Percentiles rank a stretch among this genome's conserved stretches.
phyloP scores from a whole-genome alignment of 2,329 filamentous ascomycete species.

The Colletotrichum sp. region DNA sequence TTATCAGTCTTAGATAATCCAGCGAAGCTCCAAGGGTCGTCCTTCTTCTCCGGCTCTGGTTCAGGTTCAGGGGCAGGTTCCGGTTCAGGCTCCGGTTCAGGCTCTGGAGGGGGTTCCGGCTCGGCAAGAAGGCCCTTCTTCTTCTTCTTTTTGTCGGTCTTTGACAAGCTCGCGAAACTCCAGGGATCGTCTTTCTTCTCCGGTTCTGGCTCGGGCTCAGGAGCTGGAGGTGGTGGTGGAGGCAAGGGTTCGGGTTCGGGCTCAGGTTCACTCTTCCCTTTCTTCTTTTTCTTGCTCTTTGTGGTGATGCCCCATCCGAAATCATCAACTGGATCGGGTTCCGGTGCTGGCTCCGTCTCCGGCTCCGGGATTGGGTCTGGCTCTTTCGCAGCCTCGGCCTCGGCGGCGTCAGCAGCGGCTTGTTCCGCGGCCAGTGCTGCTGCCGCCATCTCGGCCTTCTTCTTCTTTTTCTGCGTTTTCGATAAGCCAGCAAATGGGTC shows the following conservation, averaged over 20 bases:
- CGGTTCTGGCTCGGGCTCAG: slow-evolving; percentile 24
- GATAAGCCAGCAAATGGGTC: slow-evolving; percentile 33
- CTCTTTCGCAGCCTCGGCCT: slow-evolving; percentile 2
- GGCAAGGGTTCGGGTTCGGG: slow-evolving; percentile 12
- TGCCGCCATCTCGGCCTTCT: slow-evolving; percentile 15
- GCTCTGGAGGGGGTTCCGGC: slow-evolving; percentile 23
- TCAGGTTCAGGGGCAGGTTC: slow-evolving; percentile 24
- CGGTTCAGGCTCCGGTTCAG: slow-evolving; percentile 1
- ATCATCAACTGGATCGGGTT: slow-evolving; percentile 14
- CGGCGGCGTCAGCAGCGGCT: not conserved
- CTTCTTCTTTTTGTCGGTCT: slow-evolving; percentile 45
- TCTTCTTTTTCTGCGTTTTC: slow-evolving; percentile 38
- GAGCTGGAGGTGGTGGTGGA: slow-evolving; percentile 21
- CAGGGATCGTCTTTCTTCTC: slow-evolving; percentile 24
- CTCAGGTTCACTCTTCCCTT: slow-evolving; percentile 14
- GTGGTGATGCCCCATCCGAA: slow-evolving; percentile 25
- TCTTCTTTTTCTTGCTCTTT: slow-evolving; percentile 37
- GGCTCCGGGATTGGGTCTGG: slow-evolving; percentile 16
- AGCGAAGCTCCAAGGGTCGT: slow-evolving; percentile 27
- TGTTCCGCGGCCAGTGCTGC: not conserved
- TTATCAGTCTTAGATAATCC: slow-evolving; percentile 35
- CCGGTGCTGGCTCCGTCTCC: slow-evolving; percentile 6
- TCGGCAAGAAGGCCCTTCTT: slow-evolving; percentile 33
- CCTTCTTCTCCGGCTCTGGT: slow-evolving; percentile 27
- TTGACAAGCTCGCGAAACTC: slow-evolving; percentile 26